Evolutionary conservation across 306 rosid genomes (phyloP).

Genomic region (Vicia villosa): DNA sequence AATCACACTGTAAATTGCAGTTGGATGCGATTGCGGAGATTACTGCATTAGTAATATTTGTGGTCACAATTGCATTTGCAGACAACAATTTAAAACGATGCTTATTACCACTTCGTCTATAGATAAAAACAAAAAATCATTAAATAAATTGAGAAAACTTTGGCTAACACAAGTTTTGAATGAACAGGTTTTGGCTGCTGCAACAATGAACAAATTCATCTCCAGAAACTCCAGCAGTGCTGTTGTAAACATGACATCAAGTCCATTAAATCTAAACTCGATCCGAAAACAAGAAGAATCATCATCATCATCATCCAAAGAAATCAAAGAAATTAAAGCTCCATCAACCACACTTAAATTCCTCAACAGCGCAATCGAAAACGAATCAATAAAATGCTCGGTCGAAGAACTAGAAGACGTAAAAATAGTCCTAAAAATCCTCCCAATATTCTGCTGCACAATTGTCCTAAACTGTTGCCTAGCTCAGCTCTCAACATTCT

Average conservation of each 20-base stretch:
- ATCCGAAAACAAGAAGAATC: conserved; percentile 27
- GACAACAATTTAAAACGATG: too few species aligned
- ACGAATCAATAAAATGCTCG: conserved; percentile 60
- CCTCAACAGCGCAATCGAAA: conserved; percentile 61
- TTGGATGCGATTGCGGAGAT: too few species aligned
- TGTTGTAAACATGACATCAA: conserved; percentile 60
- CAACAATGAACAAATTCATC: conserved; percentile 48
- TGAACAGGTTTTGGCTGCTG: conserved; percentile 69
- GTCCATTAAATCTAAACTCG: conserved; percentile 51
- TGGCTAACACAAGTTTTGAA: conserved; percentile 10
- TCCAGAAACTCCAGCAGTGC: conserved; percentile 60
- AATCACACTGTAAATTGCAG: too few species aligned
- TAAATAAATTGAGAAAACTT: not conserved
- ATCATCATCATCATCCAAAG: conserved; percentile 33
- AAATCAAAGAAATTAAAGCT: conserved; percentile 27
- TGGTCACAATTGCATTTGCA: too few species aligned
- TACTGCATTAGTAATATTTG: too few species aligned
- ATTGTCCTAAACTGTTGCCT: conserved; percentile 88
- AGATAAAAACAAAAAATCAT: not conserved
- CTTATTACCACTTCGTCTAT: too few species aligned
- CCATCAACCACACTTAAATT: conserved; percentile 57
- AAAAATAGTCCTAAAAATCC: conserved; percentile 65
- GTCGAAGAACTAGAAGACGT: conserved; percentile 81
- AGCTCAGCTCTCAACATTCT: conserved; percentile 91
- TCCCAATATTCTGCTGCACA: conserved; percentile 85